Evolutionary conservation across 2,329 filamentous ascomycete species (phyloP), one percentile per base, ranked within the genome.

Genomic region (Claviceps pusilla): DNA sequence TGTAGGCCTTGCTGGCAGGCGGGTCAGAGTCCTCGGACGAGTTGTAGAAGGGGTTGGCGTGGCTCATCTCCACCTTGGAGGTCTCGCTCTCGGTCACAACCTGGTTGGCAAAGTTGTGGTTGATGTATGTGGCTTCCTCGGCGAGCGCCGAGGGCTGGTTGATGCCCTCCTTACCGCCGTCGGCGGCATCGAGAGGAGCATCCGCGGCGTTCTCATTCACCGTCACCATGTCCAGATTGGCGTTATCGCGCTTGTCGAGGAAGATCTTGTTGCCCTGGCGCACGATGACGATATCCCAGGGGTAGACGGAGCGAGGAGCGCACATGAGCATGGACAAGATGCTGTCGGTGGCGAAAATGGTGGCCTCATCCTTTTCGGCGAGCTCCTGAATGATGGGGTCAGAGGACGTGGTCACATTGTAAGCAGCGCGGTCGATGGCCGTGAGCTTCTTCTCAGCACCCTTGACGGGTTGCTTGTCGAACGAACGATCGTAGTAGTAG

Each of bases 271-370:
- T 87, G 70, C 87, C 89, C 70, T 94, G 89, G 70, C 87, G 84
- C 59, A 89, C 77, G 66, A 98, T 94, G 67, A 98, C 86, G 64
- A 98, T 84, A 71, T 98, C 93, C 93, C 93, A 98, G 47, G 90
- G 90, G 77, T 97, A 97, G 59, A 98, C 88, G 55, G 89, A 95
- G 65, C 94, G 88, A 56, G 93, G 87, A 52, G 93, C 84, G 73
- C 93, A 98, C 93, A 98, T 98, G 64, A 98, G 84, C 89, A 96
- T 97, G 61, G 91, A 97, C 57, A 98, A 82, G 64, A 98, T 90
- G 73, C 86, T 95, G 71, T 96, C 90, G 48, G 93, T 96, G 59
- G 93, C 89, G 67, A 97, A 98, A 66, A 98, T 91, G 62, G 88
- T 93, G 49, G 90, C 93, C 74, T 96, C 90, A 66, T 95, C 83